A percentile compares a stretch with the other conserved stretches of the same genome.
Evolutionary conservation across 2,329 filamentous ascomycete genomes (phyloP).

Genomic region (Knufia petricola): DNA sequence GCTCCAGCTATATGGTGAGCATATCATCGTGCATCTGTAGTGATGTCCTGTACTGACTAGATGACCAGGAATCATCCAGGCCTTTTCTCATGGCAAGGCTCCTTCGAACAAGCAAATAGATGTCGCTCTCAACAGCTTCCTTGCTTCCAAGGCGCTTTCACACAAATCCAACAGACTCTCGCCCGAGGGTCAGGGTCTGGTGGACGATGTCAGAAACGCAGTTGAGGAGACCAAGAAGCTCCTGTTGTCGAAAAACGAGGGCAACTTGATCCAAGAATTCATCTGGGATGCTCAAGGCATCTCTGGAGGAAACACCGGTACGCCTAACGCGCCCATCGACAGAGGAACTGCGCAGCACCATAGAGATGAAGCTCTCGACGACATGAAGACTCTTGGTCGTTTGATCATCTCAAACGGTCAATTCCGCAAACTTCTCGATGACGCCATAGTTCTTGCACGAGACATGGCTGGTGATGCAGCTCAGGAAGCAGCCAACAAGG

Average conservation of each 20-base stretch:
- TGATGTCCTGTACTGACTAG: conserved; percentile 9
- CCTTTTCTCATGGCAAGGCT: conserved; percentile 80
- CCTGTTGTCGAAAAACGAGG: conserved; percentile 86
- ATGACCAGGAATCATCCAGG: conserved; percentile 33
- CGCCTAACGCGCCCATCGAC: conserved; percentile 58
- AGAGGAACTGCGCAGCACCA: conserved; percentile 75
- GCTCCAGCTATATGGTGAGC: conserved; percentile 73
- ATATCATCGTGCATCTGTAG: conserved; percentile 35
- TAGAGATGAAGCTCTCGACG: conserved; percentile 71
- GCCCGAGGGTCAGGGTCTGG: conserved; percentile 66
- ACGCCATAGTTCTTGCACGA: conserved; percentile 69
- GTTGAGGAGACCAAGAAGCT: conserved; percentile 77
- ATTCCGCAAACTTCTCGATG: conserved; percentile 81
- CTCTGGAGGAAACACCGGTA: conserved; percentile 46
- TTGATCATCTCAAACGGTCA: conserved; percentile 92
- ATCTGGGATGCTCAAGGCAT: conserved; percentile 85
- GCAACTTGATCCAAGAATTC: conserved; percentile 90
- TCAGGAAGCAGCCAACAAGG: conserved; percentile 60
- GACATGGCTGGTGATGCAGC: conserved; percentile 91
- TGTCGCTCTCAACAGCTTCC: conserved; percentile 79
- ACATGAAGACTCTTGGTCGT: conserved; percentile 76
- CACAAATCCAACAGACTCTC: conserved; percentile 70
- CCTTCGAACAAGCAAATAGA: conserved; percentile 96
- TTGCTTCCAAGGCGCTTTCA: conserved; percentile 60
- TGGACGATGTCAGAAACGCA: conserved; percentile 67